Evolutionary conservation across 2,329 filamentous ascomycete genomes (phyloP).

Genomic region (Raffaelea arxii): DNA sequence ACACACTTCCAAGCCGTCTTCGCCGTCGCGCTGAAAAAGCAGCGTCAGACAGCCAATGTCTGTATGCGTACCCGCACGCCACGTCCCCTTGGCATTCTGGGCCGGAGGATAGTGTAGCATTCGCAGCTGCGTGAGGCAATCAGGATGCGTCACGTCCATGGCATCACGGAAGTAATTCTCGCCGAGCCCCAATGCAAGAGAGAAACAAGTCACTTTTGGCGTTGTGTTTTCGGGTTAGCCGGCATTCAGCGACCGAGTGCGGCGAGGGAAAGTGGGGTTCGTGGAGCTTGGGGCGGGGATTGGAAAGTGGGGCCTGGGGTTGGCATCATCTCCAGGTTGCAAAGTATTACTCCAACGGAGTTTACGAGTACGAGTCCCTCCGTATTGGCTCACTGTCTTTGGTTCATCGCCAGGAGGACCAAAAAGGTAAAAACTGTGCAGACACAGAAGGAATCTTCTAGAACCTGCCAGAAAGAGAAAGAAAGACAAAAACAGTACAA

Average conservation of each 20-base stretch:
- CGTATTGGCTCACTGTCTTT: background rate
- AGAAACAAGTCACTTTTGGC: background rate
- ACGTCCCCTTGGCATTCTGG: slow-evolving; percentile 32
- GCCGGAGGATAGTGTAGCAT: slow-evolving; percentile 15
- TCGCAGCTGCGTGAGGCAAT: slow-evolving; percentile 17
- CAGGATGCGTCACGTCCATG: background rate
- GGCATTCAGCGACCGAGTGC: too few species aligned
- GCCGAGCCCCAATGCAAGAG: background rate
- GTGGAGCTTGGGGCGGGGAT: too few species aligned
- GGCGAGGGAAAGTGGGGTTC: too few species aligned
- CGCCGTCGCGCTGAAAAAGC: slow-evolving; percentile 49
- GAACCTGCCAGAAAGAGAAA: too few species aligned
- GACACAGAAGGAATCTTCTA: too few species aligned
- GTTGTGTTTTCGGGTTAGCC: background rate
- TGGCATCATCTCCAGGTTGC: too few species aligned
- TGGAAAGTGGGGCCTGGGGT: too few species aligned
- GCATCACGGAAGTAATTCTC: slow-evolving; percentile 1
- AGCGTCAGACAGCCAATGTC: slow-evolving; percentile 55
- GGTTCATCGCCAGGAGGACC: background rate
- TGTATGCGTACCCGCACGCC: slow-evolving; percentile 48
- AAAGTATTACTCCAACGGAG: too few species aligned
- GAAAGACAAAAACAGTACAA: background rate
- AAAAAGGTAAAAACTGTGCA: too few species aligned
- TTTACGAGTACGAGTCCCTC: too few species aligned
- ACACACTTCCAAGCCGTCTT: slow-evolving; percentile 54